Evolutionary conservation across 805 yeast genomes (phyloP), one percentile per base, ranked within the genome.

Genomic region (Blastobotrys parvus): DNA sequence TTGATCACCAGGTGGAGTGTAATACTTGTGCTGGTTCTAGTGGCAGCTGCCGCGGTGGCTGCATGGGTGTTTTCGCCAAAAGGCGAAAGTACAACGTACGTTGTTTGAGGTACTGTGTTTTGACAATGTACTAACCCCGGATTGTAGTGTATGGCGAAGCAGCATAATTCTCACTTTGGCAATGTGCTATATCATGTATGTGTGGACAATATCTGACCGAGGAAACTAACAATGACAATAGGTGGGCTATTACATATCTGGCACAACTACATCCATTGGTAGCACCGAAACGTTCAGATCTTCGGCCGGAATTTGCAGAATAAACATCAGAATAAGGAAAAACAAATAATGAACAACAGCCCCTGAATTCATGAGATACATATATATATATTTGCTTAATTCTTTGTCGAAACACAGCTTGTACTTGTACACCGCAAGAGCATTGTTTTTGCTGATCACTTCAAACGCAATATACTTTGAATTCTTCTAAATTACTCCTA

Each of bases 11-110:
- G 89, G 41, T 83, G 80, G 74, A 75, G 83, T 41, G 90, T 86
- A 50, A 68, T 84, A 45, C 65, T 75, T 45, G 82, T 77, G 23
- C 69, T 87, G 48, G 56, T 80, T 20, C 67, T 76, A 44, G 80
- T 80, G 10, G 74, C 71, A 21, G 72, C 70, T 19, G 64, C 75
- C 35, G 77, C 87, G 11, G 70, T 75, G n/a, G 68, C 72, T 35
- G 80, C 88, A 46, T 89, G 97, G 97, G 67, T 72, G 41, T 70
- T 78, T 62, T 94, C 96, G 6, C 96, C 97, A 37, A 81, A 82
- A 63, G 75, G 80, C 54, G 83, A 87, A 61, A 55, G 46, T 30
- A 75, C 72, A 63, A 78, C 85, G 74, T 75, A 62, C 61, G 78
- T 71, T 25, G 5, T 27, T 22, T n/a, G 41, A 13, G 25, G 39